Evolutionary conservation across 106 monocot genomes (phyloP).

Genomic region (Vanilla planifolia): DNA sequence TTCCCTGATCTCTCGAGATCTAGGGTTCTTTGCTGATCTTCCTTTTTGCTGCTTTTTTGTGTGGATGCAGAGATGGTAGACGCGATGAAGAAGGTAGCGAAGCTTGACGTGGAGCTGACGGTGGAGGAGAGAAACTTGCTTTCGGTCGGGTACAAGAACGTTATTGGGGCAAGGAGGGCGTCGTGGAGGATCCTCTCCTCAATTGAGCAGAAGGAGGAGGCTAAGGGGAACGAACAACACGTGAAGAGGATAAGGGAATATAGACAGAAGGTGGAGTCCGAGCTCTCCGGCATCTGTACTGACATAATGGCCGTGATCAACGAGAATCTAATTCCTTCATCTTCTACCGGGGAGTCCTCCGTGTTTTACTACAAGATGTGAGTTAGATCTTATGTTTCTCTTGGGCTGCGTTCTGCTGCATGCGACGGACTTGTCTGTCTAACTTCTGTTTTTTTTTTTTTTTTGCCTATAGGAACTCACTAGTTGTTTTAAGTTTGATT

Average conservation of each 20-base stretch:
- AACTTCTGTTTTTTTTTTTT: too few relatives aligned
- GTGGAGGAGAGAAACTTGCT: conserved; percentile 24
- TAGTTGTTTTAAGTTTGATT: too few relatives aligned
- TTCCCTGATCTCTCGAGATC: background rate
- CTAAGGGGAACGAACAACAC: conserved; percentile 17
- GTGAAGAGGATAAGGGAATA: conserved; percentile 25
- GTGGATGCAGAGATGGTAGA: conserved; percentile 14
- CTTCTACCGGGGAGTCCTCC: conserved; percentile 14
- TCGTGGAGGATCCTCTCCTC: conserved; percentile 23
- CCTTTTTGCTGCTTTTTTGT: background rate
- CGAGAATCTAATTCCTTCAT: conserved; percentile 14
- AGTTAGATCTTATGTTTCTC: too few relatives aligned
- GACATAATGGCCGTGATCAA: conserved; percentile 17
- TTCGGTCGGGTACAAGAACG: conserved; percentile 22
- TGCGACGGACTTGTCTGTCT: too few relatives aligned
- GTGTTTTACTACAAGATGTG: conserved; percentile 23
- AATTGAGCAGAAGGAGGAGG: conserved; percentile 26
- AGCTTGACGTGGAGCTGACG: conserved; percentile 21
- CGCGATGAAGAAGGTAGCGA: conserved; percentile 18
- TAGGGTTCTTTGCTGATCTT: background rate
- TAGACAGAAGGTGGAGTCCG: conserved; percentile 17
- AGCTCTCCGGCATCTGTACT: conserved; percentile 17
- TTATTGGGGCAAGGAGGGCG: conserved; percentile 17
- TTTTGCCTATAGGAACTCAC: too few relatives aligned
- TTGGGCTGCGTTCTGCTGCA: too few relatives aligned